A percentile compares a stretch with the other conserved stretches of the same genome.
These are phyloP conservation scores for Irpex sp. DNA, from an alignment of 1,284 basidiomycete species.

Conservation along the genomic window DNA sequence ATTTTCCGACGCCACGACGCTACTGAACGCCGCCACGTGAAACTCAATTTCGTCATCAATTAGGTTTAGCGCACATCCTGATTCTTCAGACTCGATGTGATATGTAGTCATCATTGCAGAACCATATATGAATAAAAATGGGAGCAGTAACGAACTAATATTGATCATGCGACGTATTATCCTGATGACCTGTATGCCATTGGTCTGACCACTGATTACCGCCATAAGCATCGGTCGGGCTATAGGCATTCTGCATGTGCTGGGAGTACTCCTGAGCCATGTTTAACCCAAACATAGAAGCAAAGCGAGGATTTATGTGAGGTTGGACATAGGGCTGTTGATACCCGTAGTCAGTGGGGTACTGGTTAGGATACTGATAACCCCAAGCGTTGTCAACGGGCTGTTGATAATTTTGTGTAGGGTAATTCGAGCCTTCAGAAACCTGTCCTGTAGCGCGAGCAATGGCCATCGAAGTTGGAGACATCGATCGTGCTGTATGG, in stretches of 20 bases:
- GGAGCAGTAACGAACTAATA: background rate
- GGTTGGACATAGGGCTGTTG: slow-evolving; percentile 56
- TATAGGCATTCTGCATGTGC: slow-evolving; percentile 1
- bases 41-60: background rate
- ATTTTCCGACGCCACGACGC: background rate
- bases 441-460: slow-evolving; percentile 42
- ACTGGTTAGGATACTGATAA: slow-evolving; percentile 17
- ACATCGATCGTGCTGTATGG: slow-evolving; percentile 28
- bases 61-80: background rate
- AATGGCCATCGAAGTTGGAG: slow-evolving; percentile 43
- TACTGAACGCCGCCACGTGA: slow-evolving; percentile 5
- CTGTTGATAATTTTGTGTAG: slow-evolving; percentile 5
- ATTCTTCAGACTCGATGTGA: background rate
- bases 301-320: slow-evolving; percentile 77
- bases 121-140: background rate
- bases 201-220: background rate
- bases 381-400: slow-evolving; percentile 17
- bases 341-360: slow-evolving; percentile 20
- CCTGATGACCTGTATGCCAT: background rate
- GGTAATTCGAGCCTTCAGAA: slow-evolving; percentile 18
- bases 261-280: slow-evolving; percentile 14
- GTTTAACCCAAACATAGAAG: slow-evolving; percentile 46
- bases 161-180: background rate
- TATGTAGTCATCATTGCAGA: background rate
- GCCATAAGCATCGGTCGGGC: background rate